Conservation (phyloP, 345 rosid species). For the Arabidopsis thaliana region DNA sequence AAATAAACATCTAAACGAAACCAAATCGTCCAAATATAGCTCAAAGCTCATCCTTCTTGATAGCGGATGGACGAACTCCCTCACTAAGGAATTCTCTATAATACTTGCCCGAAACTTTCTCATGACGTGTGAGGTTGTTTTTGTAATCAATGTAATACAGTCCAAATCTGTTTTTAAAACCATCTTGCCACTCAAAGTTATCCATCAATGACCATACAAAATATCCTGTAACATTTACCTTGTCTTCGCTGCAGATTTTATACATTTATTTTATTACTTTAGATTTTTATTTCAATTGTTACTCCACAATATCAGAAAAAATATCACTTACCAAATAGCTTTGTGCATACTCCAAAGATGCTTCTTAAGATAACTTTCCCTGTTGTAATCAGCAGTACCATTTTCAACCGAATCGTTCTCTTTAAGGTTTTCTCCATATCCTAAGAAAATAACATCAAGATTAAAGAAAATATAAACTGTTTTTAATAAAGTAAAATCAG, state of each 20-base stretch:
- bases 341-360: neutral
- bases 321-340: neutral
- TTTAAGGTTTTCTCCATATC: neutral
- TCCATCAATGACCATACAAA: conserved; percentile 31
- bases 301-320: too few relatives aligned
- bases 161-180: neutral
- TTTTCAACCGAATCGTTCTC: neutral
- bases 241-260: neutral
- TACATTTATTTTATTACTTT: too few relatives aligned
- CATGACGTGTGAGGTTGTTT: neutral
- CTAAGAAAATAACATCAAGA: neutral
- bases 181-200: conserved; percentile 43
- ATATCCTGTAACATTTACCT: neutral
- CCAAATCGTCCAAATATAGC: too few relatives aligned
- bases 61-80: too few relatives aligned
- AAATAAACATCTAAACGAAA: too few relatives aligned
- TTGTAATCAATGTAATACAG: neutral
- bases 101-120: too few relatives aligned
- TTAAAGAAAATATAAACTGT: too few relatives aligned
- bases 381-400: neutral
- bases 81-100: too few relatives aligned
- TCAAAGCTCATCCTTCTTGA: too few relatives aligned
- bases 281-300: too few relatives aligned
- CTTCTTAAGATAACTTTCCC: neutral
- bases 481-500: too few relatives aligned